Evolutionary conservation across 176 grass and related monocot genomes (phyloP).

Genomic region (Themeda triandra): DNA sequence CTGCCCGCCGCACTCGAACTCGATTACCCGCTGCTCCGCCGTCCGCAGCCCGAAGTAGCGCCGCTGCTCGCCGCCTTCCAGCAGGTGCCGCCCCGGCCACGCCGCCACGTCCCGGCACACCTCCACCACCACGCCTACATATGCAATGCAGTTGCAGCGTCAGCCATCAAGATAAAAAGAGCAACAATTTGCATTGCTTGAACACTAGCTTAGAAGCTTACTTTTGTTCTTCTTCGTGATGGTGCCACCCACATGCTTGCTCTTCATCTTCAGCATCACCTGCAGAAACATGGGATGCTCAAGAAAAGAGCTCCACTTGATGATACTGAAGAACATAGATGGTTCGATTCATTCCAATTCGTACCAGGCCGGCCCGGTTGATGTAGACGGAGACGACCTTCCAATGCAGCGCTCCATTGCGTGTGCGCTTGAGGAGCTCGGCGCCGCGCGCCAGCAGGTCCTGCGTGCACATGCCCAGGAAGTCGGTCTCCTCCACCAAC

Average conservation of each 20-base stretch:
- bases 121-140: conserved; percentile 68
- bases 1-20: conserved; percentile 78
- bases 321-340: background rate
- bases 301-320: background rate
- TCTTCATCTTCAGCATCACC: conserved; percentile 99
- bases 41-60: conserved; percentile 90
- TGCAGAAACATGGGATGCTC: background rate
- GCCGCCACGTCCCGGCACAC: conserved; percentile 82
- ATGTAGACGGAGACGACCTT: conserved; percentile 85
- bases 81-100: conserved; percentile 85
- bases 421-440: conserved; percentile 94
- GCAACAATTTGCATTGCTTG: too few relatives aligned
- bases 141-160: background rate
- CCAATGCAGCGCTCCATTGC: conserved; percentile 93
- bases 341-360: background rate
- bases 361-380: conserved; percentile 67
- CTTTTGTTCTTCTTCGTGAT: conserved; percentile 99
- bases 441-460: conserved; percentile 89
- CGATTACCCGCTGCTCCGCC: conserved; percentile 83
- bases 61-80: conserved; percentile 72
- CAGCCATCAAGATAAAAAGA: background rate
- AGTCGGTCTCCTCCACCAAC: conserved; percentile 63
- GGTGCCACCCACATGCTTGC: conserved; percentile 70
- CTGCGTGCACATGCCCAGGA: conserved; percentile 73
- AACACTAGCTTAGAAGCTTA: background rate